Evolutionary conservation across 257 asterid genomes (phyloP).

Genomic region (Linderniella brevidens): DNA sequence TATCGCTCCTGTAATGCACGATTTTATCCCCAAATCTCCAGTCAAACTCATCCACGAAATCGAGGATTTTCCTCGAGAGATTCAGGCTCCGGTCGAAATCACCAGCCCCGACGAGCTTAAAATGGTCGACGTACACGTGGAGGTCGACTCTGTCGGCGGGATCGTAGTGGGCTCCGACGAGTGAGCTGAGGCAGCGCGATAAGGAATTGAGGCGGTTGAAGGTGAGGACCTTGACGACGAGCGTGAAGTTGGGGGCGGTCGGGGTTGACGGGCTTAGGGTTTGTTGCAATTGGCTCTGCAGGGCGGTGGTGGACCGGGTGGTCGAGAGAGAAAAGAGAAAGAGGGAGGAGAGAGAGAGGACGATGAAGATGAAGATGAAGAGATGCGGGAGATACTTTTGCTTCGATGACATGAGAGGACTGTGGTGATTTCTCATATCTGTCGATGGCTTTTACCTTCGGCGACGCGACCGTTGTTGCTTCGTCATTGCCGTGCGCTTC

Average conservation of each 20-base stretch:
- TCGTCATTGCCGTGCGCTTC: no score
- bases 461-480: no score
- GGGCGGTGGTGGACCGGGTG: no score
- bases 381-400: no score
- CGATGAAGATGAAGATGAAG: no score
- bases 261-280: no score
- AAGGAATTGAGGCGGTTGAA: constrained; percentile 66
- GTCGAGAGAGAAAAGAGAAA: no score
- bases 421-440: no score
- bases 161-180: constrained; percentile 61
- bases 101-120: constrained; percentile 20
- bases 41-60: constrained; percentile 48
- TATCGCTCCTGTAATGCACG: constrained; percentile 42
- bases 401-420: no score
- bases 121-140: constrained; percentile 69
- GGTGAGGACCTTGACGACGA: constrained; percentile 75
- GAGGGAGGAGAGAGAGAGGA: no score
- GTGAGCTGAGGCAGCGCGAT: constrained; percentile 76
- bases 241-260: constrained; percentile 24
- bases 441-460: no score
- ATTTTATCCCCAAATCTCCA: constrained; percentile 64
- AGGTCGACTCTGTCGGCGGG: constrained; percentile 40
- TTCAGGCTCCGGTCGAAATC: constrained; percentile 37
- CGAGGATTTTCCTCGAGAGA: constrained; percentile 41
- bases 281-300: no score